Evolutionary conservation across 805 yeast genomes (phyloP).

Genomic region (Candida anglica): DNA sequence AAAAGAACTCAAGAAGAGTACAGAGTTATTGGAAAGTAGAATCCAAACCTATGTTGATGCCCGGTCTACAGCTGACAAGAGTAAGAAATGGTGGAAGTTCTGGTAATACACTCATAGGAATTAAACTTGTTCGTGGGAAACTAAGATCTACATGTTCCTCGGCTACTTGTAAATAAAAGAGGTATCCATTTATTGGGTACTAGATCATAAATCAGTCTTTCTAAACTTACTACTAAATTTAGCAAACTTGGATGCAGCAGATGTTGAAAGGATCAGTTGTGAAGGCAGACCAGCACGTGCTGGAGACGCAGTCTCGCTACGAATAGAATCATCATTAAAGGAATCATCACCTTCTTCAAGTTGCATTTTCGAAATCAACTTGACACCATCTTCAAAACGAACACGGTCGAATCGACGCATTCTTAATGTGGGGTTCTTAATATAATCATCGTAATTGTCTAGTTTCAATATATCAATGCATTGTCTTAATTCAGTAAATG

Average conservation of each 20-base stretch:
- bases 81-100: slow-evolving; percentile 12
- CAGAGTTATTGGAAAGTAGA: slow-evolving; percentile 16
- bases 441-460: slow-evolving; percentile 62
- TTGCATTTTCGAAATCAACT: slow-evolving; percentile 51
- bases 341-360: slow-evolving; percentile 11
- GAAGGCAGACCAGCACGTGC: slow-evolving; percentile 9
- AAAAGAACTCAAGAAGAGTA: slow-evolving; percentile 11
- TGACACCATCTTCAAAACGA: slow-evolving; percentile 65
- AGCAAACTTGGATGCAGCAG: slow-evolving; percentile 28
- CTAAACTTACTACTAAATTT: slow-evolving; percentile 26
- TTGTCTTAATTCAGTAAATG: slow-evolving; percentile 78
- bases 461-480: slow-evolving; percentile 65
- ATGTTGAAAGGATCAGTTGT: slow-evolving; percentile 1
- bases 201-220: no score
- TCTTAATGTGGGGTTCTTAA: slow-evolving; percentile 41
- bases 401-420: slow-evolving; percentile 65
- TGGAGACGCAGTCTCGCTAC: slow-evolving; percentile 7
- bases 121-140: no score
- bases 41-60: slow-evolving; percentile 27
- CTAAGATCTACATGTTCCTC: background rate
- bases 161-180: slow-evolving; percentile 1
- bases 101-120: no score
- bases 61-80: slow-evolving; percentile 12
- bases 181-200: background rate
- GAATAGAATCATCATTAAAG: slow-evolving; percentile 10